Evolutionary conservation across 257 asterid species (phyloP).

Genomic region (Solanum sparsipilum): DNA sequence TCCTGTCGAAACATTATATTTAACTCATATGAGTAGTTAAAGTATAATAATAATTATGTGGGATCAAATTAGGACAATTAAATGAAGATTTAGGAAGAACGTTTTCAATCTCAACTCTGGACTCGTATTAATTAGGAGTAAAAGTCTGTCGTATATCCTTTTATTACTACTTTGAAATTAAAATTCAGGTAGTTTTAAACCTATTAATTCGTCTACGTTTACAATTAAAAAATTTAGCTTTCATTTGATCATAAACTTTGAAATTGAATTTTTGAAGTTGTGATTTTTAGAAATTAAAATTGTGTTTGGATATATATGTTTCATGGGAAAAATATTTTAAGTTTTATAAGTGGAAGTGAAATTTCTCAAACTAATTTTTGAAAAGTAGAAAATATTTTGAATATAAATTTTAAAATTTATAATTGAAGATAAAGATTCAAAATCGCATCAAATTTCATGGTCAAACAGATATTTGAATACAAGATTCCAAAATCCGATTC

Average conservation of each 20-base stretch:
- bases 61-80: neutral
- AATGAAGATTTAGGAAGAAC: neutral
- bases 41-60: neutral
- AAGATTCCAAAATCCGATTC: too few species aligned
- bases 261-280: too few species aligned
- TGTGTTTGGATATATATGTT: too few species aligned
- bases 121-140: neutral
- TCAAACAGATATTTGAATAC: too few species aligned
- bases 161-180: neutral
- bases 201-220: neutral
- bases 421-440: too few species aligned
- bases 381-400: neutral
- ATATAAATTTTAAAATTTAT: too few species aligned
- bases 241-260: too few species aligned
- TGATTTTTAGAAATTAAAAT: too few species aligned
- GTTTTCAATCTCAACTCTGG: neutral
- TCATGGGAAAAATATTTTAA: too few species aligned
- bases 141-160: neutral
- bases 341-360: neutral
- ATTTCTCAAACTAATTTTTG: too few species aligned
- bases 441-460: too few species aligned
- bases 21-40: neutral
- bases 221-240: fast-evolving
- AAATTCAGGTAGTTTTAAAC: neutral
- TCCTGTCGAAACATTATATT: neutral